phyloP scores from a whole-genome alignment of 129 eudicot genomes.

The Chrysanthemum lavandulifolium region DNA sequence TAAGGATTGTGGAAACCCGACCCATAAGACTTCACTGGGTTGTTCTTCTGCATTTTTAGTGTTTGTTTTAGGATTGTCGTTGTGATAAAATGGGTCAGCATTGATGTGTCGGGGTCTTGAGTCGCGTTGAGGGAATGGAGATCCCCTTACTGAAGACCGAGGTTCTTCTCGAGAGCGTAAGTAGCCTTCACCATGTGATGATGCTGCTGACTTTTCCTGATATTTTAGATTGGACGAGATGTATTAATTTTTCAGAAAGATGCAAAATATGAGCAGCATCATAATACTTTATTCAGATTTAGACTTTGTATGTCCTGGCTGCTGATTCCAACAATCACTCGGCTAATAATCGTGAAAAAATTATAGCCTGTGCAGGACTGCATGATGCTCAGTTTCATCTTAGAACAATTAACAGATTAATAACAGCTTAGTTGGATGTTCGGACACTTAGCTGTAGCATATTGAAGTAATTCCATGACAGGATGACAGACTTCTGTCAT shows the following conservation, averaged over 20 bases:
- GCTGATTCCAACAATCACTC: too few relatives aligned
- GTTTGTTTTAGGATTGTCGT: conserved; percentile 43
- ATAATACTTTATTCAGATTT: too few relatives aligned
- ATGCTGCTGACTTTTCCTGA: conserved; percentile 68
- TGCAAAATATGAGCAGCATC: neutral
- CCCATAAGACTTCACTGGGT: conserved; percentile 91
- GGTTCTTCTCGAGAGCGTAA: conserved; percentile 55
- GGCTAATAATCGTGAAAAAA: too few relatives aligned
- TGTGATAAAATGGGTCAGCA: conserved; percentile 43
- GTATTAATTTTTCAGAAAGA: conserved; percentile 3
- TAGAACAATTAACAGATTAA: too few relatives aligned
- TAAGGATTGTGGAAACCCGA: conserved; percentile 82
- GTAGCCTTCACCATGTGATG: conserved; percentile 52
- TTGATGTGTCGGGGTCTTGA: conserved; percentile 48
- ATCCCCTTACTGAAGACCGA: conserved; percentile 43
- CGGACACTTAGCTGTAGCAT: too few relatives aligned
- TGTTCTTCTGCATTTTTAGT: conserved; percentile 57
- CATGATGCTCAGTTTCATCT: too few relatives aligned
- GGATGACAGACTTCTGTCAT: too few relatives aligned
- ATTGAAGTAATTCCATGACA: too few relatives aligned
- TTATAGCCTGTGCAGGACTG: too few relatives aligned
- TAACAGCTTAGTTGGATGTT: too few relatives aligned
- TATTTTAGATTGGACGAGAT: conserved; percentile 29
- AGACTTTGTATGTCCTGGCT: too few relatives aligned
- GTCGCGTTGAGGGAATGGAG: conserved; percentile 55